A percentile compares a stretch with the other conserved stretches of the same genome.
These are phyloP conservation scores for Umbilicus rupestris DNA, from an alignment of 164 flowering plant species.

Conservation along the genomic window DNA sequence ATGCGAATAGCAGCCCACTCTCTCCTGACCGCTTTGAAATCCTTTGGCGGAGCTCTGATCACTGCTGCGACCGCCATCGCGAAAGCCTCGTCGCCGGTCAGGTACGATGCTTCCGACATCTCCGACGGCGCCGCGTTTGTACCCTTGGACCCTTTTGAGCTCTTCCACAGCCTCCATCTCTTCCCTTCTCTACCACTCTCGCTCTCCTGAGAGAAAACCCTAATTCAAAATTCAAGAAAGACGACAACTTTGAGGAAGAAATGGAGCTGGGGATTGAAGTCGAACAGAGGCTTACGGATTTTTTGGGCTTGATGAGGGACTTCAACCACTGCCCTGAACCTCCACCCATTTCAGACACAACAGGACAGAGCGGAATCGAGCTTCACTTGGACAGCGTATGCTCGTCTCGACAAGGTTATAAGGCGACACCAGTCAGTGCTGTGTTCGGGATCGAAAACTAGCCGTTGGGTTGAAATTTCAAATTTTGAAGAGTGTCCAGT, in stretches of 20 bases:
- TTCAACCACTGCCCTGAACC: constrained; percentile 84
- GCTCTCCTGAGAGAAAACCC: constrained; percentile 23
- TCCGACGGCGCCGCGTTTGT: neutral
- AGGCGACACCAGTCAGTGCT: neutral
- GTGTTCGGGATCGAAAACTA: neutral
- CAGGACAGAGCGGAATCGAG: neutral
- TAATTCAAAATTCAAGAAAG: neutral
- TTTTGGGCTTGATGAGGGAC: constrained; percentile 46
- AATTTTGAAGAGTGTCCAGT: neutral
- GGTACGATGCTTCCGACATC: constrained; percentile 21
- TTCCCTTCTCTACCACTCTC: constrained; percentile 19
- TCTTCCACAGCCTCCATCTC: constrained; percentile 66
- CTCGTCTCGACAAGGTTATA: neutral
- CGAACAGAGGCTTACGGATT: constrained; percentile 12
- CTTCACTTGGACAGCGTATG: neutral
- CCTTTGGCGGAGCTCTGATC: constrained; percentile 30
- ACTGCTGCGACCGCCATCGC: neutral
- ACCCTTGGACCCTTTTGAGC: constrained; percentile 29
- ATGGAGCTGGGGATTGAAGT: neutral
- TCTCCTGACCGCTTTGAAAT: constrained; percentile 57
- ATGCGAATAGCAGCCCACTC: constrained; percentile 97
- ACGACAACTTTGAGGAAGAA: neutral
- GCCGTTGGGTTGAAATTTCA: constrained; percentile 6
- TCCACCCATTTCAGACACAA: constrained; percentile 5
- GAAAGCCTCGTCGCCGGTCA: constrained; percentile 11